A percentile compares a stretch with the other conserved stretches of the same genome.
Evolutionary conservation across 306 rosid species (phyloP).

Genomic region (Sicyos edulis): DNA sequence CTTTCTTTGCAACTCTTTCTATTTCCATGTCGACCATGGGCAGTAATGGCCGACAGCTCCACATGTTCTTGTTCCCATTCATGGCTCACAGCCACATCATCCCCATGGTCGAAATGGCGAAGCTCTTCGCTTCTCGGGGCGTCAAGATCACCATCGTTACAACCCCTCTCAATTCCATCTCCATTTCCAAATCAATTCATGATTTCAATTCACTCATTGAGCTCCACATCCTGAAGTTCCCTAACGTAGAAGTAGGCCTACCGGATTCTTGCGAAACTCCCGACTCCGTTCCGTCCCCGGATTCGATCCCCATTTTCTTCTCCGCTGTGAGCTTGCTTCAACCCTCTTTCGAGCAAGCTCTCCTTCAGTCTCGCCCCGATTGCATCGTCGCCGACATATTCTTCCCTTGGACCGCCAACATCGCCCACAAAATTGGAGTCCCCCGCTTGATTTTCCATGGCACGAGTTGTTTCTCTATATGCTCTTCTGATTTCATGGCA

Average conservation of each 20-base stretch:
- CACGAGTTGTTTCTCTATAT: slow-evolving; percentile 32
- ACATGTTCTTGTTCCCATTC: too few species aligned
- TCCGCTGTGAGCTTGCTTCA: slow-evolving; percentile 34
- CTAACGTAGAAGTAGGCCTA: slow-evolving; percentile 29
- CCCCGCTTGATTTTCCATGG: slow-evolving; percentile 57
- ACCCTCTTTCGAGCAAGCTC: slow-evolving; percentile 28
- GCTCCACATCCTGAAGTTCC: slow-evolving; percentile 26
- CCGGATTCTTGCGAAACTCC: slow-evolving; percentile 42
- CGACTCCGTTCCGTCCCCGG: background rate
- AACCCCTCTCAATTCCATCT: too few species aligned
- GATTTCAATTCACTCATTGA: too few species aligned
- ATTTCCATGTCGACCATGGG: too few species aligned
- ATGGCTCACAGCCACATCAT: too few species aligned
- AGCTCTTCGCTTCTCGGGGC: too few species aligned
- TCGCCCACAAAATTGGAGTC: slow-evolving; percentile 37
- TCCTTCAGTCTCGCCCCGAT: slow-evolving; percentile 30
- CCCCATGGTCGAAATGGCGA: too few species aligned
- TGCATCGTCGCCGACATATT: slow-evolving; percentile 43
- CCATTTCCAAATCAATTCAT: too few species aligned
- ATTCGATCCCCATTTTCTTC: background rate
- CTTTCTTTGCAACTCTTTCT: too few species aligned
- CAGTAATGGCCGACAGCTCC: too few species aligned
- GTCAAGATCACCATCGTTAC: too few species aligned
- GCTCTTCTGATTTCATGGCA: slow-evolving; percentile 23
- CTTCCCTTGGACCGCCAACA: slow-evolving; percentile 39